These are phyloP conservation scores for Aureobasidium sp. DNA, from an alignment of 2,329 filamentous ascomycete species.

Conservation along the genomic window DNA sequence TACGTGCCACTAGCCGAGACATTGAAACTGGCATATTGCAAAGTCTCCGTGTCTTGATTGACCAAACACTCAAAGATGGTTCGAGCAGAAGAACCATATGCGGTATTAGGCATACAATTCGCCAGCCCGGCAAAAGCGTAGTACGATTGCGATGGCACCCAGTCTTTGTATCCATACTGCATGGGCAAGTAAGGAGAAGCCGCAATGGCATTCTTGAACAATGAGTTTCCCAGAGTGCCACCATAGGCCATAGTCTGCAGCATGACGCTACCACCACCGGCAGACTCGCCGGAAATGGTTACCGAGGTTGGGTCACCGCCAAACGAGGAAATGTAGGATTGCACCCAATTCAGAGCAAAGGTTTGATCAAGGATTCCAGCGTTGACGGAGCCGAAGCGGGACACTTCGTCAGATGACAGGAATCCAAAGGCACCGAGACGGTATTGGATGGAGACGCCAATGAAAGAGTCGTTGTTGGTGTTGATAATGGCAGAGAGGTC, in stretches of 20 bases:
- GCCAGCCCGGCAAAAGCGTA: constrained; percentile 38
- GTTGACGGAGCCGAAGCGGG: constrained; percentile 32
- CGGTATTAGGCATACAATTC: constrained; percentile 33
- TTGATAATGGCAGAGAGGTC: constrained; percentile 40
- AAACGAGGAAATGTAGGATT: constrained; percentile 41
- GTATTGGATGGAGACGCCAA: constrained; percentile 25
- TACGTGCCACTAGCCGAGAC: constrained; percentile 30
- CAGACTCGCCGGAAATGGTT: constrained; percentile 36
- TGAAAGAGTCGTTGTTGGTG: constrained; percentile 37
- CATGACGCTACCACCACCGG: constrained; percentile 36
- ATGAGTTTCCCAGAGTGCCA: constrained; percentile 21
- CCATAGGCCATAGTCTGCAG: constrained; percentile 30
- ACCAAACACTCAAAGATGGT: constrained; percentile 40
- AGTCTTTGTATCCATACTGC: constrained; percentile 44
- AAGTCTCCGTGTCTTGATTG: constrained; percentile 29
- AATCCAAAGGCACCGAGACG: constrained; percentile 42
- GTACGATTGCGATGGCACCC: constrained; percentile 41
- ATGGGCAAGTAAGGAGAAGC: constrained; percentile 47
- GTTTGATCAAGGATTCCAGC: constrained; percentile 42
- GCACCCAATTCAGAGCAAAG: constrained; percentile 46
- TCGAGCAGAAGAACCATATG: constrained; percentile 28
- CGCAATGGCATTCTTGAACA: constrained; percentile 30
- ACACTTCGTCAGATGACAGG: constrained; percentile 33
- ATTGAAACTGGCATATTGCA: constrained; percentile 34
- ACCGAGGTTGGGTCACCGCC: constrained; percentile 41